Percentiles rank a stretch among this genome's conserved stretches.
Conservation (phyloP, 192 early-diverging fungal genomes). For the Coemansia sp. region DNA sequence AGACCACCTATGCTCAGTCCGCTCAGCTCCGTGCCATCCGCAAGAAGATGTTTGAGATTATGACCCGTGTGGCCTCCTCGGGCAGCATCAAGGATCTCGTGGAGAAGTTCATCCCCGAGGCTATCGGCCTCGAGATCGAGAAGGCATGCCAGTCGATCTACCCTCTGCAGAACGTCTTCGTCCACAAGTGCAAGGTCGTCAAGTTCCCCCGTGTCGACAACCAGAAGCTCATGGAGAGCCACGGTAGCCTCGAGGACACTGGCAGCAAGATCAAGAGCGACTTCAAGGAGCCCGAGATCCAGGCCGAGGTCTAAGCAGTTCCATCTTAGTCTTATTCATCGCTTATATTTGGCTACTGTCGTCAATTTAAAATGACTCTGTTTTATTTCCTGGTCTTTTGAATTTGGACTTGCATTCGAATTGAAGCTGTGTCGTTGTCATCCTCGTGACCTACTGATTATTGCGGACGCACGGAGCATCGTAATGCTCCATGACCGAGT, state of each 20-base stretch:
- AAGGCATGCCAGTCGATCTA: constrained; percentile 98
- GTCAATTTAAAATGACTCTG: not conserved
- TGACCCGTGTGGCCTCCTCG: constrained; percentile 77
- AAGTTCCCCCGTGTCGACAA: constrained; percentile 97
- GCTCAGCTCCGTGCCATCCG: constrained; percentile 98
- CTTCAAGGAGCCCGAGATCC: constrained; percentile 85
- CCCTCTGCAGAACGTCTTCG: constrained; percentile 95
- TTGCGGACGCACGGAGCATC: constrained; percentile 5
- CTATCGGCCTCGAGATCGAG: constrained; percentile 97
- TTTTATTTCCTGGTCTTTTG: not conserved
- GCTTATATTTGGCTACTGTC: constrained; percentile 1
- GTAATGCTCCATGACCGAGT: not conserved
- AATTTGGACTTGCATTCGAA: not conserved
- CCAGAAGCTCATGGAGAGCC: constrained; percentile 95
- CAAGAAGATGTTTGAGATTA: constrained; percentile 99
- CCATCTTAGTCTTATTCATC: not conserved
- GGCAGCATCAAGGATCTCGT: constrained; percentile 96
- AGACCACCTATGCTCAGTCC: constrained; percentile 97
- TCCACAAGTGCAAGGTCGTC: constrained; percentile 99
- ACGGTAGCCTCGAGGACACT: constrained; percentile 80
- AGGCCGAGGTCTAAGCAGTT: constrained; percentile 62
- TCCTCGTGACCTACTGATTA: not conserved
- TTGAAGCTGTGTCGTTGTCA: not conserved
- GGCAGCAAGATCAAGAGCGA: constrained; percentile 84
- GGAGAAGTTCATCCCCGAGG: constrained; percentile 94